Evolutionary conservation across 2,329 filamentous ascomycete genomes (phyloP), one percentile per base, ranked within the genome.

Genomic region (Paecilomyces niveus): DNA sequence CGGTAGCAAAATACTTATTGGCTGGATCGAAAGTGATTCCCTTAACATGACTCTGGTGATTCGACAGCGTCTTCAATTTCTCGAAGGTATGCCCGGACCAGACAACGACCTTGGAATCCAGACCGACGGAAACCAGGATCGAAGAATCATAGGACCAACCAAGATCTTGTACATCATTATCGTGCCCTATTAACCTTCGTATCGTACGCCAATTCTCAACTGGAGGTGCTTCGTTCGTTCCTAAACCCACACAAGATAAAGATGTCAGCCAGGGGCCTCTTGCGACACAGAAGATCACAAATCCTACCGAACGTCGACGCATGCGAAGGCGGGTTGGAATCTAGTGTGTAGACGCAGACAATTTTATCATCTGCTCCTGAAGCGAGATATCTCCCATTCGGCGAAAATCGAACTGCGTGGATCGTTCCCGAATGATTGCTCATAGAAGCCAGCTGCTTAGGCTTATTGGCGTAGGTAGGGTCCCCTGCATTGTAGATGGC

Each of bases 11-110:
- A 80, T 96, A 99, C 72, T 97, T 99, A 79, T 97, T 97, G 50
- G 94, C 94, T 0, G 94, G 94, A 71, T 99, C 94, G 70, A 99
- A 99, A 0, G 93, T 96, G 68, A 99, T 95, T 62, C 95, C 94
- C 74, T 99, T 99, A 78, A 99, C 94, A 72, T 97, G 95, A 72
- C 92, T 97, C 73, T 96, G 91, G 74, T 99, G 94, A 59, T 92
- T 88, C 1, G 92, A 87, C 4, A 99, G 79, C 2, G 91, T 93
- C 82, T 97, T 97, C 64, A 99, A 83, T 78, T 96, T 97, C 78
- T 99, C 94, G 67, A 99, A 99, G 0, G 92, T 97, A 75, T 95
- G 89, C 0, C 94, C 95, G 1, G 93, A 97, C 94, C 94, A 99
- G 22, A 99, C 89, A 9, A 99, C 94, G 13, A 99, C 89, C 76